A percentile compares a stretch with the other conserved stretches of the same genome.
Evolutionary conservation across 352 stramenopile species (phyloP).

Genomic region (Phytophthora pistaciae): DNA sequence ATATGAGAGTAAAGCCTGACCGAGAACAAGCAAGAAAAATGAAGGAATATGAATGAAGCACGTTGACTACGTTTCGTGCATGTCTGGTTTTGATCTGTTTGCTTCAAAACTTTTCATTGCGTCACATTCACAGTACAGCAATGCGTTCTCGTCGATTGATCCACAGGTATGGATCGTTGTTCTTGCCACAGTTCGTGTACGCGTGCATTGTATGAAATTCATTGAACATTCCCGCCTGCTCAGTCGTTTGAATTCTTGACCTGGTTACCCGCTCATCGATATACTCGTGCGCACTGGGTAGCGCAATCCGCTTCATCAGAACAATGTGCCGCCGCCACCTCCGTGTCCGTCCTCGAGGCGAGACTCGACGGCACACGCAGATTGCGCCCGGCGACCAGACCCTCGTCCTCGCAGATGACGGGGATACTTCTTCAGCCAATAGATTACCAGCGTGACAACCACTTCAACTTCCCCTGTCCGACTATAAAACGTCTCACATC

Average conservation of each 20-base stretch:
- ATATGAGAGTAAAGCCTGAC: not conserved
- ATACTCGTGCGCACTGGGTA: too few relatives aligned
- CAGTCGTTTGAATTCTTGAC: not conserved
- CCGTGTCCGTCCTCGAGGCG: not conserved
- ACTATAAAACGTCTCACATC: not conserved
- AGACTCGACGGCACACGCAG: too few relatives aligned
- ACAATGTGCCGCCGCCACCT: not conserved
- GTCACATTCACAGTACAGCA: too few relatives aligned
- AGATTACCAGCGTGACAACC: not conserved
- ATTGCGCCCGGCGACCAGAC: too few relatives aligned
- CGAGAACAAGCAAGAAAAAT: not conserved
- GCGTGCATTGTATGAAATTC: not conserved
- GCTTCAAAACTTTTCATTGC: too few relatives aligned
- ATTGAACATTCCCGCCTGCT: not conserved
- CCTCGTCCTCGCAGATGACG: too few relatives aligned
- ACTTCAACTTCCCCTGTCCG: conserved; percentile 17
- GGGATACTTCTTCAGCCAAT: not conserved
- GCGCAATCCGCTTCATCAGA: not conserved
- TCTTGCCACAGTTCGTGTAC: not conserved
- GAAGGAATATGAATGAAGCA: not conserved
- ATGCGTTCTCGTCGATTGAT: too few relatives aligned
- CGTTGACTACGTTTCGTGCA: too few relatives aligned
- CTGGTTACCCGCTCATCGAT: not conserved
- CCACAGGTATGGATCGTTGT: not conserved
- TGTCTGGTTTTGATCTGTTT: too few relatives aligned